Percentiles rank a stretch among this genome's conserved stretches.
These are phyloP conservation scores for Fusarium abutilonis DNA, from an alignment of 2,329 filamentous ascomycete species.

Conservation along the genomic window DNA sequence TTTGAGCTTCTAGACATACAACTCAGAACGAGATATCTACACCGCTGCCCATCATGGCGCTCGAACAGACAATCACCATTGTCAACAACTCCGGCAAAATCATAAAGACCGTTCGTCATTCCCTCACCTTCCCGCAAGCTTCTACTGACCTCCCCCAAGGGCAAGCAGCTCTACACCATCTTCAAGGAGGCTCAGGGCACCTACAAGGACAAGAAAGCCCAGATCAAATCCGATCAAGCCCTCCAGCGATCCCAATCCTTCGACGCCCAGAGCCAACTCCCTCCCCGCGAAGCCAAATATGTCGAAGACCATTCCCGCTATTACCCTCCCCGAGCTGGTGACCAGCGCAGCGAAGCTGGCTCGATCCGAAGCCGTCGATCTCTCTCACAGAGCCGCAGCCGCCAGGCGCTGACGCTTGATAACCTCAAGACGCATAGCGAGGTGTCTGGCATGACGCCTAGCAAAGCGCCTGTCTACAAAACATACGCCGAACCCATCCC, in stretches of 20 bases:
- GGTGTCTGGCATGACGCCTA: conserved; percentile 60
- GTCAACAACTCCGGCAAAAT: conserved; percentile 92
- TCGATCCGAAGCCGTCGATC: conserved; percentile 57
- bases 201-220: conserved; percentile 87
- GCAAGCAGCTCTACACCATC: conserved; percentile 87
- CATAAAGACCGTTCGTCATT: conserved; percentile 78
- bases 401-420: conserved; percentile 59
- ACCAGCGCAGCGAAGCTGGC: conserved; percentile 52
- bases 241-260: conserved; percentile 70
- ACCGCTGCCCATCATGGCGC: conserved; percentile 51
- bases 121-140: not conserved
- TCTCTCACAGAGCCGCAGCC: conserved; percentile 44
- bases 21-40: conserved; percentile 22
- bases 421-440: conserved; percentile 66
- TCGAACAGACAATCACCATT: conserved; percentile 82
- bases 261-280: conserved; percentile 46
- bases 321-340: conserved; percentile 49
- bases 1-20: not conserved
- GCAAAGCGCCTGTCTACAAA: conserved; percentile 55
- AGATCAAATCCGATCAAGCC: conserved; percentile 74
- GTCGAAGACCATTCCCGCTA: conserved; percentile 50
- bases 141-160: conserved; percentile 61
- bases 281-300: conserved; percentile 29
- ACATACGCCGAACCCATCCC: conserved; percentile 51
- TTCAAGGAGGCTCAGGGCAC: conserved; percentile 92